Evolutionary conservation across 805 yeast species (phyloP).

Genomic region (Ogataea salicorniae): DNA sequence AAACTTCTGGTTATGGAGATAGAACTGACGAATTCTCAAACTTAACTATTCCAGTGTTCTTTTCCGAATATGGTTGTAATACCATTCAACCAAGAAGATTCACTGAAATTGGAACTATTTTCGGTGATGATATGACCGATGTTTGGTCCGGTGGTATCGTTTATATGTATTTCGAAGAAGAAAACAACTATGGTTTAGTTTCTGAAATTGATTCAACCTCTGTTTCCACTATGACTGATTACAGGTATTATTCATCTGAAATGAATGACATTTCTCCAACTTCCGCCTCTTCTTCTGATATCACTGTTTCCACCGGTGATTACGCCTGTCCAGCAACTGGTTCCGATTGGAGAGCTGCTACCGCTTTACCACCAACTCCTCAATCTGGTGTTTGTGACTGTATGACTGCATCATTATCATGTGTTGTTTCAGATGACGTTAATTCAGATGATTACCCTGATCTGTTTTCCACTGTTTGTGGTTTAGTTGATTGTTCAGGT

Average conservation of each 20-base stretch:
- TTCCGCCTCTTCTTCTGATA: conserved; percentile 35
- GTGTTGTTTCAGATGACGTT: conserved; percentile 58
- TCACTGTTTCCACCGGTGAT: conserved; percentile 37
- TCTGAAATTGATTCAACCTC: conserved; percentile 38
- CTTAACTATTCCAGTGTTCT: conserved; percentile 67
- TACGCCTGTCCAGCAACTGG: conserved; percentile 58
- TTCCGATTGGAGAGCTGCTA: conserved; percentile 58
- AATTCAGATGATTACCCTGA: conserved; percentile 52
- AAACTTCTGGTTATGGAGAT: conserved; percentile 57
- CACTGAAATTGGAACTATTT: conserved; percentile 64
- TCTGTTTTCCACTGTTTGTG: conserved; percentile 56
- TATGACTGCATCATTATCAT: conserved; percentile 46
- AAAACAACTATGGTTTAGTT: conserved; percentile 72
- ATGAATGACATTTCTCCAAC: conserved; percentile 52
- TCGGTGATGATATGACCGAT: conserved; percentile 65
- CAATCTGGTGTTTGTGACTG: conserved; percentile 60
- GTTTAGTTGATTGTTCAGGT: conserved; percentile 49
- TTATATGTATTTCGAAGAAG: conserved; percentile 78
- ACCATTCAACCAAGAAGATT: conserved; percentile 63
- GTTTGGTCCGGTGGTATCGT: conserved; percentile 91
- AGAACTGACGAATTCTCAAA: conserved; percentile 62
- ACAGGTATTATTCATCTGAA: conserved; percentile 55
- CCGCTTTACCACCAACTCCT: conserved; percentile 78
- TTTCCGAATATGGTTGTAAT: conserved; percentile 83
- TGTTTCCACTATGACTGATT: conserved; percentile 62